Evolutionary conservation across 2,329 filamentous ascomycete species (phyloP).

Genomic region (Sporothrix inflata): DNA sequence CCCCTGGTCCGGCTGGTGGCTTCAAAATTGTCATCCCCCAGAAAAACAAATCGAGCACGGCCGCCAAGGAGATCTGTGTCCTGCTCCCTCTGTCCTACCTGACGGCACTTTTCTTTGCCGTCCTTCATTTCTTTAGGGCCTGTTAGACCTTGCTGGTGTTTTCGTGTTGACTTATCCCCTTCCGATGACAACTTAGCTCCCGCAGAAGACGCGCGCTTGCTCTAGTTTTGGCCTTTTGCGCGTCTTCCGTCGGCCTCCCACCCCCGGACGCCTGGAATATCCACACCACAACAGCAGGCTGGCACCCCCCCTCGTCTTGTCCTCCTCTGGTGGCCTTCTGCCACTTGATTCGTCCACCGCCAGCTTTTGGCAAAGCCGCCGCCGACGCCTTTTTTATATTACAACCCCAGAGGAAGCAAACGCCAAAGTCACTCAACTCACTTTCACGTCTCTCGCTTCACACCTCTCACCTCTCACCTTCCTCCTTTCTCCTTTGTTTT

Average conservation of each 20-base stretch:
- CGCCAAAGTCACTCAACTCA: constrained; percentile 8
- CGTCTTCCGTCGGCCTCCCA: constrained; percentile 36
- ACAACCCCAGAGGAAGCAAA: constrained; percentile 17
- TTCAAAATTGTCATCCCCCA: constrained; percentile 20
- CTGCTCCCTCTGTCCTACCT: constrained; percentile 26
- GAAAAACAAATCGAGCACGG: constrained; percentile 23
- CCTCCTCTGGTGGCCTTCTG: constrained; percentile 22
- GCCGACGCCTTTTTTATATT: constrained; percentile 18
- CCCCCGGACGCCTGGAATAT: constrained; percentile 25
- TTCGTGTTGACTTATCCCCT: constrained; percentile 16
- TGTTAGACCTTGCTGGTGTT: background rate
- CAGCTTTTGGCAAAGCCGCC: constrained; percentile 16
- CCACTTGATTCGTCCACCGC: constrained; percentile 29
- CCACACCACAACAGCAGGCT: constrained; percentile 33
- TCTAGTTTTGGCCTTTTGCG: constrained; percentile 36
- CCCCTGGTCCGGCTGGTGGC: constrained; percentile 23
- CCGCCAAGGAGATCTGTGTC: constrained; percentile 25
- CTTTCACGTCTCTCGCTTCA: constrained; percentile 2
- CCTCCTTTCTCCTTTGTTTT: background rate
- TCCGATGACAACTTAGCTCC: background rate
- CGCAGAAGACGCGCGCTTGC: constrained; percentile 45
- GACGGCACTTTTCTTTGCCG: constrained; percentile 10
- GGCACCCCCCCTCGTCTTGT: constrained; percentile 31
- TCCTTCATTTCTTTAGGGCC: background rate
- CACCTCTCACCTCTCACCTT: background rate